Evolutionary conservation across 2,329 filamentous ascomycete genomes (phyloP).

Genomic region (Aspergillus luchuensis): DNA sequence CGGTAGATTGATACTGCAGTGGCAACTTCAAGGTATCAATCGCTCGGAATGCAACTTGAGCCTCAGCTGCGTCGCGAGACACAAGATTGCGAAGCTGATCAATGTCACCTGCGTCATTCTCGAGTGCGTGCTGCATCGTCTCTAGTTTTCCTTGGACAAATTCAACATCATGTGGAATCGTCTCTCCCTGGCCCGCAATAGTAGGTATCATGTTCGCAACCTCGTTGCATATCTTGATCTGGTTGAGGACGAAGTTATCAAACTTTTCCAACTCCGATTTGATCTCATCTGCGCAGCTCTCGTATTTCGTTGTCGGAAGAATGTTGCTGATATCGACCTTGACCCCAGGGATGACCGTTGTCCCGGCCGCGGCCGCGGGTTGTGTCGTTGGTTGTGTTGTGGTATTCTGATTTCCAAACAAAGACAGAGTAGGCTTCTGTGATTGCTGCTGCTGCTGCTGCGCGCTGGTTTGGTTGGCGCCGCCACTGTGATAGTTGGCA

Average conservation of each 20-base stretch:
- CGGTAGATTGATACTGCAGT: constrained; percentile 59
- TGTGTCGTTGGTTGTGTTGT: constrained; percentile 35
- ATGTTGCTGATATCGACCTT: constrained; percentile 78
- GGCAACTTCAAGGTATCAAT: constrained; percentile 75
- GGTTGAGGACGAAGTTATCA: constrained; percentile 76
- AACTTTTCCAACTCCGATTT: constrained; percentile 76
- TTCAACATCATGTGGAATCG: constrained; percentile 66
- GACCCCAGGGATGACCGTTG: constrained; percentile 63
- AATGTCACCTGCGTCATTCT: constrained; percentile 64
- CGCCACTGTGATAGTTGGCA: constrained; percentile 19
- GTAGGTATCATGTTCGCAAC: constrained; percentile 70
- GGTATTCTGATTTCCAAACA: constrained; percentile 41
- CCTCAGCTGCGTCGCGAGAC: constrained; percentile 69
- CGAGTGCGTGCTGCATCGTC: constrained; percentile 63
- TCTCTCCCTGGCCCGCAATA: constrained; percentile 65
- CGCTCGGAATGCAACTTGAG: constrained; percentile 70
- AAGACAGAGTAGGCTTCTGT: constrained; percentile 49
- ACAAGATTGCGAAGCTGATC: constrained; percentile 58
- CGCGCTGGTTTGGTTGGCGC: constrained; percentile 27
- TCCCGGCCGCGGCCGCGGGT: constrained; percentile 35
- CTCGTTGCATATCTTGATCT: constrained; percentile 72
- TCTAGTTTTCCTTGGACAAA: constrained; percentile 64
- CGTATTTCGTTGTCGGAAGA: constrained; percentile 85
- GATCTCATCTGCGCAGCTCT: constrained; percentile 80
- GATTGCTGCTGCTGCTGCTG: constrained; percentile 50